Evolutionary conservation across 306 rosid genomes (phyloP), one percentile per base, ranked within the genome.

Genomic region (Rosa chinensis): DNA sequence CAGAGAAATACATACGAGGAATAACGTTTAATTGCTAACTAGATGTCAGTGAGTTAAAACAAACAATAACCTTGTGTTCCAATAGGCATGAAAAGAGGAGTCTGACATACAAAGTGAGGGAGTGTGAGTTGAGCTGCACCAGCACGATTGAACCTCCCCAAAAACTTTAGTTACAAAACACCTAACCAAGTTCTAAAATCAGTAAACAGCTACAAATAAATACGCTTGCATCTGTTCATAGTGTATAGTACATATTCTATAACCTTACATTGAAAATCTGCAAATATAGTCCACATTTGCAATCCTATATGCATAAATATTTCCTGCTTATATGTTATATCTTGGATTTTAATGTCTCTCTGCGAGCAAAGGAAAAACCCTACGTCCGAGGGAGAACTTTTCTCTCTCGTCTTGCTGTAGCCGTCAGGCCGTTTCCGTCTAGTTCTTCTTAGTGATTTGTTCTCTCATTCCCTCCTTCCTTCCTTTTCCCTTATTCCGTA

Each of bases 41-140:
- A 39, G 21, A 21, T 25, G n/a, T 56, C 70, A 12, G 56, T 59
- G 13, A 42, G 48, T 79, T 20, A 20, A 77, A 82, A 78, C 72
- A 77, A 82, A 78, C 76, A 50, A 83, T 75, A 48, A 94, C 98
- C 97, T 92, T 95, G 98, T 2, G 99, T 95, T 69, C 99, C 99
- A 39, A 95, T 98, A 1, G 99, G 99, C 99, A 95, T 95, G 86
- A 91, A 95, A 74, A 95, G 87, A 74, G 99, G 99, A 4, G 99
- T 92, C 81, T 95, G 93, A 72, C 90, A 87, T 77, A 76, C 86
- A 62, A 78, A 85, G 79, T 95, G 99, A 72, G 99, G 99, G 62
- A 95, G 98, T 2, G 90, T 84, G 70, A 95, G 86, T 72, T 73
- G 86, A 42, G 98, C 95, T 3, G 98, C 99, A 16, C 98, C 96